Evolutionary conservation across 176 grass and related monocot genomes (phyloP).

Genomic region (Musa schizocarpa): DNA sequence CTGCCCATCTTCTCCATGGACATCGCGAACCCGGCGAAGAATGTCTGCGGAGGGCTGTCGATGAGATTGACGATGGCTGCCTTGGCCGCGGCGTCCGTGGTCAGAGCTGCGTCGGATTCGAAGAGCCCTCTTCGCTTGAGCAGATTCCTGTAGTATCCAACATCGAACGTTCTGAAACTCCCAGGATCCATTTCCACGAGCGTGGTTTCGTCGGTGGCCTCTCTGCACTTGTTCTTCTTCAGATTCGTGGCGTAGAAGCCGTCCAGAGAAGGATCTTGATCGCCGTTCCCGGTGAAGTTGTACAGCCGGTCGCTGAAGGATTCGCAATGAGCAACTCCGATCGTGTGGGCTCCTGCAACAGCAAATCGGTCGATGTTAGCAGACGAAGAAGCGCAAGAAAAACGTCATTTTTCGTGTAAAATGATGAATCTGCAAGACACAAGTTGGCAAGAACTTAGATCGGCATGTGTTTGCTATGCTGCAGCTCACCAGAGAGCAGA

Average conservation of each 20-base stretch:
- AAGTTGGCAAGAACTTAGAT: too few relatives aligned
- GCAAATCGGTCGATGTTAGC: too few relatives aligned
- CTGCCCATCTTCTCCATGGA: conserved; percentile 64
- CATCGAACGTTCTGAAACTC: conserved; percentile 77
- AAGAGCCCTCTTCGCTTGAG: conserved; percentile 70
- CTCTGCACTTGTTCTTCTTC: conserved; percentile 42
- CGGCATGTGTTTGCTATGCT: too few relatives aligned
- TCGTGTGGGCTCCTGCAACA: conserved; percentile 66
- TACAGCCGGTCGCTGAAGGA: conserved; percentile 51
- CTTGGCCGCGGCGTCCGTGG: conserved; percentile 31
- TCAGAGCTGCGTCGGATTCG: conserved; percentile 62
- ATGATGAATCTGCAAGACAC: too few relatives aligned
- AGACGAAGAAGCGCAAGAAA: too few relatives aligned
- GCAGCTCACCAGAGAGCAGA: conserved; percentile 59
- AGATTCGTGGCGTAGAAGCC: conserved; percentile 48
- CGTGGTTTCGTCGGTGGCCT: conserved; percentile 42
- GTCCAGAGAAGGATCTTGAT: conserved; percentile 57
- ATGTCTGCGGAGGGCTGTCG: conserved; percentile 20
- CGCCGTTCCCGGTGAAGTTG: conserved; percentile 71
- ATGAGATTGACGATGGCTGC: conserved; percentile 32
- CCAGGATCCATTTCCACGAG: conserved; percentile 87
- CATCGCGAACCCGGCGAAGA: conserved; percentile 52
- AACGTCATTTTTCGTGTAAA: too few relatives aligned
- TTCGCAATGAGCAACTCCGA: conserved; percentile 61
- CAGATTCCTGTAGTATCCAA: conserved; percentile 51